Conservation (phyloP, 257 asterid genomes). For the Ehretia macrophylla region DNA sequence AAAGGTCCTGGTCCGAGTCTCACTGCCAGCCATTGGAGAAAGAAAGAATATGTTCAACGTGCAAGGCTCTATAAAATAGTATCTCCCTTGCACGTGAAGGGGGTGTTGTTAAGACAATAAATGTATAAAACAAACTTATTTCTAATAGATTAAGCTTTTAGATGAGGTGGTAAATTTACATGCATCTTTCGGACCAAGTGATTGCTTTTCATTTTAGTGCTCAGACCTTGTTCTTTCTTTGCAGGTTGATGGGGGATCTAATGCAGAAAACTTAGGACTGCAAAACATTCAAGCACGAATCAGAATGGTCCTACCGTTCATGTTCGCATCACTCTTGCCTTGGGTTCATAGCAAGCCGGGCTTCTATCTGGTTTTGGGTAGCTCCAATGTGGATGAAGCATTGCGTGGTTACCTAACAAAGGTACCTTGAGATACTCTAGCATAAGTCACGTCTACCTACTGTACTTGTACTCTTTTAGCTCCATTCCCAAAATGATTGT, state of each 20-base stretch:
- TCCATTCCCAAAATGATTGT: background rate
- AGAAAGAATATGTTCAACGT: too few relatives aligned
- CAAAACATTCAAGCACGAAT: conserved; percentile 92
- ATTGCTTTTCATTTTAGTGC: background rate
- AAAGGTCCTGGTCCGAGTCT: background rate
- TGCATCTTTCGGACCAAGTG: background rate
- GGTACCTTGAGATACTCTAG: conserved; percentile 30
- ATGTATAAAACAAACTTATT: too few relatives aligned
- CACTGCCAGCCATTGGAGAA: too few relatives aligned
- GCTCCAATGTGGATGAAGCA: conserved; percentile 97
- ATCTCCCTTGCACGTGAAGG: too few relatives aligned
- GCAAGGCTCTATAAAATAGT: too few relatives aligned
- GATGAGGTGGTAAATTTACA: background rate
- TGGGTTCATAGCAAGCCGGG: conserved; percentile 97
- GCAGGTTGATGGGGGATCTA: conserved; percentile 90
- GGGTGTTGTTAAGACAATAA: too few relatives aligned
- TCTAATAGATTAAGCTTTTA: too few relatives aligned
- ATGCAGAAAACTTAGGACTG: conserved; percentile 75
- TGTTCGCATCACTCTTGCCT: conserved; percentile 93
- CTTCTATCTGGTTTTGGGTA: conserved; percentile 89
- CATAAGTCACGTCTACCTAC: background rate
- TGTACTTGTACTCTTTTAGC: background rate
- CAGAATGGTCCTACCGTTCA: conserved; percentile 88
- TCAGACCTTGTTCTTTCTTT: conserved; percentile 24
- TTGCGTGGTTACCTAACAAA: conserved; percentile 87